Conservation (phyloP, 257 asterid species). For the Dorcoceras hygrometricum region DNA sequence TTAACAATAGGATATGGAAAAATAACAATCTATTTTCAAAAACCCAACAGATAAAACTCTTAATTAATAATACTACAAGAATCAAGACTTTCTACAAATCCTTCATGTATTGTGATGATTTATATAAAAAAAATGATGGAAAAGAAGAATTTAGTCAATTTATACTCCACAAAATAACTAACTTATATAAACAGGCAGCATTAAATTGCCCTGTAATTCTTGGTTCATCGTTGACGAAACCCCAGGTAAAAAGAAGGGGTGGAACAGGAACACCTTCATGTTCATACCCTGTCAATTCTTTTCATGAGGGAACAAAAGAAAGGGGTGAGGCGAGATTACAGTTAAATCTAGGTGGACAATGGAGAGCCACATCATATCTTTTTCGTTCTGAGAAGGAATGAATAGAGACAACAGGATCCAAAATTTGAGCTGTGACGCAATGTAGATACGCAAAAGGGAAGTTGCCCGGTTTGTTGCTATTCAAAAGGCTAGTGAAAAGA, state of each 20-base stretch:
- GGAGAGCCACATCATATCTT: conserved; percentile 28
- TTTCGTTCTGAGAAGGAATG: conserved; percentile 43
- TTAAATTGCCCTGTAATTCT: conserved; percentile 36
- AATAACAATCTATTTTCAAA: neutral
- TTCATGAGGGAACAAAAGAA: conserved; percentile 25
- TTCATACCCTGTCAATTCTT: conserved; percentile 39
- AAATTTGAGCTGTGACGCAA: conserved; percentile 32
- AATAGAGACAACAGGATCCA: conserved; percentile 49
- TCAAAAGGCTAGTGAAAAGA: conserved; percentile 33
- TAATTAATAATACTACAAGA: no score
- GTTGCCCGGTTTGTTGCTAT: conserved; percentile 29
- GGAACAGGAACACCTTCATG: conserved; percentile 40
- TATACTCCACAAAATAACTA: conserved; percentile 39
- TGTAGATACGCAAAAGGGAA: conserved; percentile 26
- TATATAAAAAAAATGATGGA: neutral
- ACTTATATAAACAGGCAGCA: conserved; percentile 42
- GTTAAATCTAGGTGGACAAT: conserved; percentile 45
- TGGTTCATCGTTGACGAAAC: conserved; percentile 38
- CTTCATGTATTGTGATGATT: no score
- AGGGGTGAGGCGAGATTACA: conserved; percentile 26
- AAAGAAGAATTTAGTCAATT: conserved; percentile 12
- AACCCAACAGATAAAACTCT: neutral
- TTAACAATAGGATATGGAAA: neutral
- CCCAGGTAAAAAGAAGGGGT: conserved; percentile 48
- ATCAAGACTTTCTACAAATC: no score